Percentiles rank a stretch among this genome's conserved stretches.
phyloP scores from a whole-genome alignment of 495 filamentous ascomycete species.

The Daldinia grandis region DNA sequence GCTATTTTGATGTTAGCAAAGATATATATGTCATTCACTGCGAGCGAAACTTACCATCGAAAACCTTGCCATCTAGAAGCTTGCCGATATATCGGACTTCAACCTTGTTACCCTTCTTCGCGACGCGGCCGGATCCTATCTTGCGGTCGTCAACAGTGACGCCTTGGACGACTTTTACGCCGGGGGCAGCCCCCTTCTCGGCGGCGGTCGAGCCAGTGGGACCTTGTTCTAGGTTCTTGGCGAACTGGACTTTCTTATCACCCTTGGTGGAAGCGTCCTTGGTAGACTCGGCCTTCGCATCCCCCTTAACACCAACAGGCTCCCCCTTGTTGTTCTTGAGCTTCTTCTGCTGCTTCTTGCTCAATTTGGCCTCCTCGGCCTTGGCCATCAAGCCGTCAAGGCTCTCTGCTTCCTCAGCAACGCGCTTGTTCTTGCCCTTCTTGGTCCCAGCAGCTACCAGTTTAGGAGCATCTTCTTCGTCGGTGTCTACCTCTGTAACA shows the following conservation, averaged over 20 bases:
- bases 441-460: conserved; percentile 66
- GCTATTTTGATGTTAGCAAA: conserved; percentile 60
- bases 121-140: conserved; percentile 78
- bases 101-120: conserved; percentile 85
- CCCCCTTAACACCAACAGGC: conserved; percentile 69
- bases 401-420: conserved; percentile 73
- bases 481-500: conserved; percentile 83
- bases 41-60: conserved; percentile 74
- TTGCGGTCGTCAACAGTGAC: conserved; percentile 97
- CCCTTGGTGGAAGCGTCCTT: conserved; percentile 63
- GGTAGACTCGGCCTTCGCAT: conserved; percentile 58
- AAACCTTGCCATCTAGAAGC: conserved; percentile 88
- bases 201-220: conserved; percentile 72
- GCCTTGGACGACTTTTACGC: conserved; percentile 80
- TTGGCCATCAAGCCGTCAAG: conserved; percentile 82
- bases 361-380: conserved; percentile 68
- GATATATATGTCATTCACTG: neutral
- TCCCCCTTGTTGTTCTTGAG: conserved; percentile 97
- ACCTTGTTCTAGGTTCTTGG: conserved; percentile 96
- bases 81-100: conserved; percentile 98
- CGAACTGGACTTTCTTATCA: conserved; percentile 98
- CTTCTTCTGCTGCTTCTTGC: conserved; percentile 99
- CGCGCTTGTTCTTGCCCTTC: conserved; percentile 88
- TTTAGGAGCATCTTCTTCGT: conserved; percentile 83
- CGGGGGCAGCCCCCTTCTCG: conserved; percentile 59